A percentile compares a stretch with the other conserved stretches of the same genome.
Conservation (phyloP, 352 stramenopile species). For the Phytophthora sp. region DNA sequence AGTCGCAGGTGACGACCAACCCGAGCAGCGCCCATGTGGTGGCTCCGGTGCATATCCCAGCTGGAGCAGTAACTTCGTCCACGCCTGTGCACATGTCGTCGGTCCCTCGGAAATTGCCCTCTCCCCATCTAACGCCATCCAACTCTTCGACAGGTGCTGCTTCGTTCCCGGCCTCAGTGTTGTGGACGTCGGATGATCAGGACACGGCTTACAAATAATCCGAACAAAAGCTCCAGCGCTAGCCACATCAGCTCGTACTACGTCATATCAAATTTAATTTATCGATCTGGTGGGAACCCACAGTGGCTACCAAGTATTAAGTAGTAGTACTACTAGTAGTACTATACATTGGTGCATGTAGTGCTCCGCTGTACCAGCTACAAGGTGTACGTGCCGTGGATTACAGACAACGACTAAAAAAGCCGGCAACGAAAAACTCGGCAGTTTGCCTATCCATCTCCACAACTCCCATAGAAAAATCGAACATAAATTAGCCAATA, state of each 20-base stretch:
- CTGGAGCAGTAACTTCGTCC: slow-evolving; percentile 27
- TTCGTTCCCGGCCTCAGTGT: slow-evolving; percentile 56
- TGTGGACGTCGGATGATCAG: slow-evolving; percentile 53
- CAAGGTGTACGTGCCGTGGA: too few species aligned
- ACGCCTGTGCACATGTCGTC: slow-evolving; percentile 32
- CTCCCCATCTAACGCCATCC: slow-evolving; percentile 50
- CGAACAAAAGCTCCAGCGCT: slow-evolving; percentile 25
- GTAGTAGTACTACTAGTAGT: too few species aligned
- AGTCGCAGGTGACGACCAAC: slow-evolving; percentile 18
- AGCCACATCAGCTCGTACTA: neutral
- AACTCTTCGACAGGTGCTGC: slow-evolving; percentile 43
- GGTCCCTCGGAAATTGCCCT: slow-evolving; percentile 41
- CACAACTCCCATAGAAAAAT: too few species aligned
- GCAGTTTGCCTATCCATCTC: too few species aligned
- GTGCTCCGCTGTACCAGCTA: too few species aligned
- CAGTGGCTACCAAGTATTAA: slow-evolving; percentile 1
- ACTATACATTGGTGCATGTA: too few species aligned
- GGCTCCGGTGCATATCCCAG: slow-evolving; percentile 28
- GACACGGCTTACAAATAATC: slow-evolving; percentile 12
- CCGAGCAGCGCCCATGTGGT: slow-evolving; percentile 14
- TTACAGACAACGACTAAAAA: too few species aligned
- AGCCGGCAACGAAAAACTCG: too few species aligned
- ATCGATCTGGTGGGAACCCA: slow-evolving; percentile 13
- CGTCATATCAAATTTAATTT: slow-evolving; percentile 32
- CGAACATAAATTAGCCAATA: too few species aligned